Base-by-base conservation (phyloP, 768 basidiomycete genomes). In the Polyporus arcularius region DNA sequence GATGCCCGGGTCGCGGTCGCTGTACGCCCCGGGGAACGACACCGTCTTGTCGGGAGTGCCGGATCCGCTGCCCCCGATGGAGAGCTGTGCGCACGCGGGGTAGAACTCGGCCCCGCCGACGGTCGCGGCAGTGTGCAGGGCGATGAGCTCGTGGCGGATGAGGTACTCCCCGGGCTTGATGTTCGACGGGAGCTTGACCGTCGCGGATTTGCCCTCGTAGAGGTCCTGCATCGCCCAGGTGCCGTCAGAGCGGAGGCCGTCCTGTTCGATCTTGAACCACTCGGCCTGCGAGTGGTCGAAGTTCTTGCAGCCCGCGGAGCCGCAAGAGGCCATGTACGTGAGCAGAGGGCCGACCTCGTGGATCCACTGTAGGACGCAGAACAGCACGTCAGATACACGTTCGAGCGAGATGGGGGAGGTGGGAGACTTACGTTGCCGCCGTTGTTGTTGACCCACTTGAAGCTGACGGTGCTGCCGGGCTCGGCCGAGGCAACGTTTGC, bases 21-120 rank as follows among this genome's bases (percentile, higher is more conserved):
- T 80, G 75, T 93, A 93, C 10, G 82, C 89, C 26, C 90, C 90
- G 1, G 90, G 90, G 59, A 92, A 78, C 45, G 74, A 77, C 41
- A 88, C 89, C 10, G 64, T 66, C 10, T 46, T 46, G 39, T 87
- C 83, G 50, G 87, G 82, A 62, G 69, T 72, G 11, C 82, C 85
- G 1, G 78, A 80, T 35, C 80, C 80, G 51, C 74, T 79, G 5
- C 90, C 89, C 2, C 79, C 74, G 35, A 92, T 72, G 42, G 69
- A 73, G 60, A 88, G 69, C 72, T 81, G 80, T 4, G 79, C 76
- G 69, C 90, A 92, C 11, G 83, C 82, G 0, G 87, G 85, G 72
- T 91, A 92, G 71, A 89, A 91, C 73, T 92, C 89, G 0, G 88
- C 89, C 15, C 86, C 87, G 2, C 84, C 83, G 10, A 67, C 30